Evolutionary conservation across 345 rosid genomes (phyloP).

Genomic region (Mercurialis annua): DNA sequence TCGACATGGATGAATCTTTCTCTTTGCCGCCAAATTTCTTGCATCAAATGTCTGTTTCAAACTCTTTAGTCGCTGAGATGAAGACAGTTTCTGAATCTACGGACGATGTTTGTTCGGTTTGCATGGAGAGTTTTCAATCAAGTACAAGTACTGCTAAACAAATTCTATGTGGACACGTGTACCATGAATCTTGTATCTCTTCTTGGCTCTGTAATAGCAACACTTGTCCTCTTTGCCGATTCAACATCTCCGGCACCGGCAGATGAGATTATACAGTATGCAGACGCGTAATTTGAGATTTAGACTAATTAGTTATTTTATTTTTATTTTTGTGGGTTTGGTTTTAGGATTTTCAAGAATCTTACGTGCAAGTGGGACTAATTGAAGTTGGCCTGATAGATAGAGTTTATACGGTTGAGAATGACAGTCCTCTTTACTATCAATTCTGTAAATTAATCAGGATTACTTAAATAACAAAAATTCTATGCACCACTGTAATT

Average conservation of each 20-base stretch:
- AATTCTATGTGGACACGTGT: conserved; percentile 30
- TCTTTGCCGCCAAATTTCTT: not conserved
- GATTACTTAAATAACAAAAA: too few species aligned
- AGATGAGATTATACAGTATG: not conserved
- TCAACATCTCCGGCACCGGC: conserved; percentile 6
- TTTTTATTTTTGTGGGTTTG: too few species aligned
- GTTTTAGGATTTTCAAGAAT: too few species aligned
- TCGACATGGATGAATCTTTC: conserved; percentile 29
- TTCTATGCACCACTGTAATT: too few species aligned
- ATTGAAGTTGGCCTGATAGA: too few species aligned
- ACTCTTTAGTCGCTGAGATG: conserved; percentile 12
- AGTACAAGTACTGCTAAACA: conserved; percentile 16
- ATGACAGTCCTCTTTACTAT: too few species aligned
- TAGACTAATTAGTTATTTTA: too few species aligned
- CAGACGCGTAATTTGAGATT: too few species aligned
- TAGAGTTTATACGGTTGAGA: too few species aligned
- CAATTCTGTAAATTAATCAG: too few species aligned
- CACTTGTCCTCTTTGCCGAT: conserved; percentile 37
- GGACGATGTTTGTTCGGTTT: conserved; percentile 19
- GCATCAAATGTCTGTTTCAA: not conserved
- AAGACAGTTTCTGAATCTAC: conserved; percentile 5
- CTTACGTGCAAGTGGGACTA: too few species aligned
- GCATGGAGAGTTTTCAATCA: conserved; percentile 27
- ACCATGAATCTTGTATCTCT: conserved; percentile 30
- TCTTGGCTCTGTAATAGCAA: conserved; percentile 22